Evolutionary conservation across 2,329 filamentous ascomycete genomes (phyloP), one percentile per base, ranked within the genome.

Genomic region (Claviceps purpurea): DNA sequence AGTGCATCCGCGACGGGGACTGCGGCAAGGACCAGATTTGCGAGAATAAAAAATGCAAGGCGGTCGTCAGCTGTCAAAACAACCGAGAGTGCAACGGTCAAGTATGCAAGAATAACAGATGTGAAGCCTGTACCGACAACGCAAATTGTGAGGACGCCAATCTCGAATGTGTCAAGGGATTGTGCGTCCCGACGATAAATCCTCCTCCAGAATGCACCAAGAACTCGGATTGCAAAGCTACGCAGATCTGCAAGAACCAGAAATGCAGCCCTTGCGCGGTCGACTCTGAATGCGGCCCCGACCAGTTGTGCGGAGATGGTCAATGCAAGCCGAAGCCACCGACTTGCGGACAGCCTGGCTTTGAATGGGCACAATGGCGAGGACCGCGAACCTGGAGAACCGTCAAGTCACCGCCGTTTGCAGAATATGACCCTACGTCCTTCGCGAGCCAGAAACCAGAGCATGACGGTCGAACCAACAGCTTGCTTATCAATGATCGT

Each of bases 291-390:
- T 55, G 53, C 40, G 48, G 51, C 20, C 22, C 42, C 22, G 48
- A 44, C 14, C 39, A 53, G 45, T 8, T 55, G 22, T 55, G 53
- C 16, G 50, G 53, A 11, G 38, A 50, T 26, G 53, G 51, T 13
- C n/a, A 40, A 18, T 55, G 53, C 40, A 52, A 49, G 40, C 53
- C 53, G 34, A 52, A 53, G 20, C 53, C 53, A 20, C 53, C 53
- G 6, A 53, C 51, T 22, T 55, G 53, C 51, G 53, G 53, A 30
- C 51, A 55, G 43, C 51, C 51, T 50, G 53, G 53, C 41, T 55
- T 55, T 38, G 53, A 53, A 46, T 55, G 53, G 53, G 53, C 53
- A 49, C 48, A 55, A 38, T 55, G 53, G 53, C 43, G 51, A 41
- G 53, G 53, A 8, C 53, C 53, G 4, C 37, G 34, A 18, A 45